Evolutionary conservation across 1,284 basidiomycete genomes (phyloP).

Genomic region (Trichosporon sp.): DNA sequence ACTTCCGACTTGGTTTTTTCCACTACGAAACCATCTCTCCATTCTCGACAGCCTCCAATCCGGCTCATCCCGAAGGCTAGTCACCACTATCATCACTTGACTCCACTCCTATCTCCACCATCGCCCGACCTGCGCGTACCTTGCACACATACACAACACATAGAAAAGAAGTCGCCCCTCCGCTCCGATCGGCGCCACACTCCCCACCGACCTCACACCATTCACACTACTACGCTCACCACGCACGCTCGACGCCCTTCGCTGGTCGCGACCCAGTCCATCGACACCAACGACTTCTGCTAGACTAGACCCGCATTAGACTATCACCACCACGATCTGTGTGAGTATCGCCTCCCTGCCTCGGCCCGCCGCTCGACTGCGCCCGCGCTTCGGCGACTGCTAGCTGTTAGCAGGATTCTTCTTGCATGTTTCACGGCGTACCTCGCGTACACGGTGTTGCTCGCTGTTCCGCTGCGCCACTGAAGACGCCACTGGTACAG

Average conservation of each 20-base stretch:
- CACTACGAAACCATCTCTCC: slow-evolving; percentile 1
- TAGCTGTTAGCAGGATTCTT: not conserved
- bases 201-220: not conserved
- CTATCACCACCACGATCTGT: not conserved
- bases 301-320: not conserved
- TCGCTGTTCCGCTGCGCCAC: slow-evolving; percentile 1
- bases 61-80: slow-evolving; percentile 14
- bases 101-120: not conserved
- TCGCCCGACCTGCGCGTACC: not conserved
- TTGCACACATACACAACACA: not conserved
- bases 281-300: not conserved
- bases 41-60: slow-evolving; percentile 10
- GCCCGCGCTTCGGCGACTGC: not conserved
- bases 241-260: not conserved
- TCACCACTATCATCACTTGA: not conserved
- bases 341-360: not conserved
- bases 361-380: not conserved
- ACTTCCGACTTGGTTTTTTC: not conserved
- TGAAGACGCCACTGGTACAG: slow-evolving; percentile 3
- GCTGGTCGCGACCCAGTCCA: not conserved
- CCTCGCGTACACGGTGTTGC: not conserved
- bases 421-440: not conserved
- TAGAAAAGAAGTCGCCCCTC: slow-evolving; percentile 1
- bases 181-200: slow-evolving; percentile 11
- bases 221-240: slow-evolving; percentile 2